Evolutionary conservation across 1,284 basidiomycete genomes (phyloP).

Genomic region (Porodaedalea pini): DNA sequence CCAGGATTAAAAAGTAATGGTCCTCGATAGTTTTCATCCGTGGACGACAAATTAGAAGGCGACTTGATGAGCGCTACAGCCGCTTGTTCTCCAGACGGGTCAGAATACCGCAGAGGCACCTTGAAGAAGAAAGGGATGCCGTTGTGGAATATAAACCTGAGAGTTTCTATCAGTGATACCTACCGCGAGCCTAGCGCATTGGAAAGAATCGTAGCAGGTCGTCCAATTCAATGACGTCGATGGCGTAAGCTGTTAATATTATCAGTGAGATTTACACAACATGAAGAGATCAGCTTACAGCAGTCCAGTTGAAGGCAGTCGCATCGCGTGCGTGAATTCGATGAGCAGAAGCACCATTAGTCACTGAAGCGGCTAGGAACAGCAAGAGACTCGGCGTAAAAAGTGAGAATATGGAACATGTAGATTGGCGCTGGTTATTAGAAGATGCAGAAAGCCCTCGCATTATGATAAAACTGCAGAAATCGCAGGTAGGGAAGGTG

Average conservation of each 20-base stretch:
- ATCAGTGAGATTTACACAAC: not conserved
- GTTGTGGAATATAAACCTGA: not conserved
- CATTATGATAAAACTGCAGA: too few species aligned
- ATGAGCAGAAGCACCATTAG: too few species aligned
- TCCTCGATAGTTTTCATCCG: slow-evolving; percentile 20
- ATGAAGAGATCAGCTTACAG: not conserved
- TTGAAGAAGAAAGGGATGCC: not conserved
- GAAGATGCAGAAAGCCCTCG: too few species aligned
- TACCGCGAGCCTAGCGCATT: slow-evolving; percentile 6
- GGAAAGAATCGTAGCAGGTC: slow-evolving; percentile 1
- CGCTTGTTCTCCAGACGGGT: slow-evolving; percentile 18
- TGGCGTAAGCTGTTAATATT: slow-evolving; percentile 1
- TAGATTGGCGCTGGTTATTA: too few species aligned
- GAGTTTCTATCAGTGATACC: not conserved
- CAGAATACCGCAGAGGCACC: slow-evolving; percentile 22
- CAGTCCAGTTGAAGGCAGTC: too few species aligned
- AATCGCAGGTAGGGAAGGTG: too few species aligned
- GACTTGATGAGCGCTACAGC: slow-evolving; percentile 20
- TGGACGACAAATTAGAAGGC: slow-evolving; percentile 15
- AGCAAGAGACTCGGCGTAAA: too few species aligned
- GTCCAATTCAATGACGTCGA: not conserved
- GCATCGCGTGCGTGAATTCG: too few species aligned
- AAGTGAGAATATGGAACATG: too few species aligned
- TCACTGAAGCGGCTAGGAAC: too few species aligned
- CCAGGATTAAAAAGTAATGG: slow-evolving; percentile 24